Evolutionary conservation across 257 asterid species (phyloP).

Genomic region (Salvia splendens): DNA sequence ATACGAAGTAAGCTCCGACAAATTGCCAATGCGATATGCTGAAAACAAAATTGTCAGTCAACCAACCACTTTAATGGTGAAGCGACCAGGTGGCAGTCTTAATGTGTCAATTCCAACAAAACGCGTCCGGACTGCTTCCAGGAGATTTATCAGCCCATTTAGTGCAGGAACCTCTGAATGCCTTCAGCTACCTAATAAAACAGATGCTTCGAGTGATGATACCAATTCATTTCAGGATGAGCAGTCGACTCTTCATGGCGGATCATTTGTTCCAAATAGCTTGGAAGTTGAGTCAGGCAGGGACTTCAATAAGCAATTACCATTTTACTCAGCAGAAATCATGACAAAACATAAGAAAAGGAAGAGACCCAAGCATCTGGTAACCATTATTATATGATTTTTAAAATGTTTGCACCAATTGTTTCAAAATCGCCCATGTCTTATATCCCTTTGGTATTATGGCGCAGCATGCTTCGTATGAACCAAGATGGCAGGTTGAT

Average conservation of each 20-base stretch:
- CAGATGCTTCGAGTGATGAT: conserved; percentile 96
- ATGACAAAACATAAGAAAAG: conserved; percentile 75
- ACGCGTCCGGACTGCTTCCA: conserved; percentile 86
- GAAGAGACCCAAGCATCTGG: conserved; percentile 82
- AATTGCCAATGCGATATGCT: conserved; percentile 48
- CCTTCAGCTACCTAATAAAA: conserved; percentile 63
- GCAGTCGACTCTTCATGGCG: conserved; percentile 75
- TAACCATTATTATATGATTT: conserved; percentile 30
- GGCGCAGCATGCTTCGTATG: conserved; percentile 65
- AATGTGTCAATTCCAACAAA: conserved; percentile 87
- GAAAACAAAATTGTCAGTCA: conserved; percentile 59
- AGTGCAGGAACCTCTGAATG: conserved; percentile 72
- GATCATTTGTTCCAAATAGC: conserved; percentile 55
- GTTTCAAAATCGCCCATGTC: conserved; percentile 15
- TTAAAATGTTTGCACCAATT: conserved; percentile 15
- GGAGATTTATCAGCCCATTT: conserved; percentile 83
- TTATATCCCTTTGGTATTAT: conserved; percentile 28
- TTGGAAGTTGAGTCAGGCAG: conserved; percentile 79
- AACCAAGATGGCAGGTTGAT: conserved; percentile 74
- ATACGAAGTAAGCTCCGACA: conserved; percentile 52
- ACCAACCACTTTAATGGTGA: conserved; percentile 53
- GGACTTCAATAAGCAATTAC: conserved; percentile 67
- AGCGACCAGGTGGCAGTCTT: conserved; percentile 75
- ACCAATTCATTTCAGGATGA: conserved; percentile 94
- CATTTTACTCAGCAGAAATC: conserved; percentile 66